Evolutionary conservation across 495 filamentous ascomycete species (phyloP).

Genomic region (Chaetomium tenue): DNA sequence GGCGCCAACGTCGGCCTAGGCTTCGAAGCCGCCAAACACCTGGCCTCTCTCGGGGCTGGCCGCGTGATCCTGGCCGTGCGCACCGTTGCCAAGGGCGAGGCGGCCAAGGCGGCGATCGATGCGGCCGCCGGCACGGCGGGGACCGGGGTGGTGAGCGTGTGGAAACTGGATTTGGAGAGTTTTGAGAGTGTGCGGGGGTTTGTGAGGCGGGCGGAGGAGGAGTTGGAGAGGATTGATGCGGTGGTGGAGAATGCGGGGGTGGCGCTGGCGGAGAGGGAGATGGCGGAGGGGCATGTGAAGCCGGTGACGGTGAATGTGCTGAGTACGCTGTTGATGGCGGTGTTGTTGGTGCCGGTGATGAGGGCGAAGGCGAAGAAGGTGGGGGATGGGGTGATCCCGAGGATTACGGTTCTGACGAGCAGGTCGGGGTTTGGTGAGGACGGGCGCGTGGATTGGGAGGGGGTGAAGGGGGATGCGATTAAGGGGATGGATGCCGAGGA

Average conservation of each 20-base stretch:
- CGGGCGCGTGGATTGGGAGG: neutral
- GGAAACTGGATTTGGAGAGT: conserved; percentile 47
- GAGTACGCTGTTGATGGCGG: conserved; percentile 49
- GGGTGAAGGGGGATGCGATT: conserved; percentile 20
- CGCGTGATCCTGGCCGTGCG: conserved; percentile 53
- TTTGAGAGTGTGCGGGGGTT: conserved; percentile 45
- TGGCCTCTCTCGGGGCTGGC: conserved; percentile 42
- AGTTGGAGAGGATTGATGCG: conserved; percentile 41
- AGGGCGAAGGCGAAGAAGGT: conserved; percentile 23
- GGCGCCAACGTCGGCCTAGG: conserved; percentile 56
- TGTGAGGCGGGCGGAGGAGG: conserved; percentile 27
- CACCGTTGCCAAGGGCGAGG: conserved; percentile 39
- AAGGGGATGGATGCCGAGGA: conserved; percentile 16
- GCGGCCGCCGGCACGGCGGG: conserved; percentile 26
- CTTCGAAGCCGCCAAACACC: conserved; percentile 49
- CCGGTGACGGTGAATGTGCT: conserved; percentile 49
- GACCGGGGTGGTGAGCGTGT: conserved; percentile 51
- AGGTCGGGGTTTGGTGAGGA: conserved; percentile 6
- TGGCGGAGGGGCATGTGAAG: conserved; percentile 22
- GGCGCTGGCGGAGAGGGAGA: conserved; percentile 30
- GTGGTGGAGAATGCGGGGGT: conserved; percentile 47
- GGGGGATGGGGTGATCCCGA: neutral
- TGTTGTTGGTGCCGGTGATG: conserved; percentile 39
- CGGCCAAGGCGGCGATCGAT: conserved; percentile 46
- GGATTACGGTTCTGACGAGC: neutral